Base-by-base conservation (phyloP, 2,329 filamentous ascomycete genomes). In the Acrodontium crateriforme region DNA sequence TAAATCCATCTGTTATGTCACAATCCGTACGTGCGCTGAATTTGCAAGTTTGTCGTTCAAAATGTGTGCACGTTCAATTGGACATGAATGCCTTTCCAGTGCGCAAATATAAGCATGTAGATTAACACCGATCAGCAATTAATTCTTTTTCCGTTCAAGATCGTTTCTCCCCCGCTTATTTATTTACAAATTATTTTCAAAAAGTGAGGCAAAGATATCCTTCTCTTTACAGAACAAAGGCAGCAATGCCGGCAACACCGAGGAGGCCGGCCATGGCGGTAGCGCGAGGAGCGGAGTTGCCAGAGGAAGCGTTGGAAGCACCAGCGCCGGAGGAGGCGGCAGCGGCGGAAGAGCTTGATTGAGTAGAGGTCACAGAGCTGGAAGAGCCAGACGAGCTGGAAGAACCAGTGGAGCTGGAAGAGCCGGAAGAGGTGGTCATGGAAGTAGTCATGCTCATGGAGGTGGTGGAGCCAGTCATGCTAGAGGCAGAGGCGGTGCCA, bases 141-240 rank as follows among this genome's bases (percentile, higher is more conserved):
- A n/a, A n/a, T n/a, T n/a, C n/a, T n/a, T n/a, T n/a, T n/a, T n/a
- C n/a, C n/a, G n/a, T n/a, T n/a, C n/a, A n/a, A n/a, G n/a, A n/a
- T n/a, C n/a, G n/a, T n/a, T n/a, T n/a, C n/a, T n/a, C n/a, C n/a
- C n/a, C n/a, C n/a, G n/a, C n/a, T n/a, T n/a, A n/a, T n/a, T n/a
- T n/a, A n/a, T n/a, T n/a, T n/a, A n/a, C n/a, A n/a, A n/a, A n/a
- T n/a, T n/a, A n/a, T n/a, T n/a, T n/a, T n/a, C n/a, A n/a, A n/a
- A n/a, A n/a, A n/a, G n/a, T n/a, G n/a, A n/a, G n/a, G n/a, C n/a
- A n/a, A n/a, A n/a, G n/a, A n/a, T n/a, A n/a, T n/a, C n/a, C n/a
- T n/a, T n/a, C n/a, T n/a, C n/a, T 23, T 19, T 35, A 41, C 25
- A 41, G 30, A 5, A 37, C 39, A 7, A 41, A 17, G 8, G 36